Evolutionary conservation across 73 alveolate species (phyloP).

Genomic region (Tetrahymena elliotti): DNA sequence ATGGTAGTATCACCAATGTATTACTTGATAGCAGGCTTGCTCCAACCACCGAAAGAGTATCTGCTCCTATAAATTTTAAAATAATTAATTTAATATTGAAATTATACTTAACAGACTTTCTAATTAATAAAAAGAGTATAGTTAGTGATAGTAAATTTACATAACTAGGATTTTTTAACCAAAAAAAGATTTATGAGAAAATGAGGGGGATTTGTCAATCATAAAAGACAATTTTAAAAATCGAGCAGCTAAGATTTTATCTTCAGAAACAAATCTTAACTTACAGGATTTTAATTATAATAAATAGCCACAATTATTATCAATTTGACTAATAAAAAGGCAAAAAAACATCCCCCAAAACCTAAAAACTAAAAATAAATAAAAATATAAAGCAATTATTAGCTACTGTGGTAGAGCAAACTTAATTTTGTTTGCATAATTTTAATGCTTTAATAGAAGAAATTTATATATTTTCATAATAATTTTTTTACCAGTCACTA

Average conservation of each 20-base stretch:
- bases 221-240: background rate
- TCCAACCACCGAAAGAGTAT: constrained; percentile 70
- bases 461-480: no score
- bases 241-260: background rate
- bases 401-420: no score
- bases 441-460: no score
- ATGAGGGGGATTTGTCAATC: no score
- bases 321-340: background rate
- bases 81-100: background rate
- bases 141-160: no score
- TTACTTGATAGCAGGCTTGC: constrained; percentile 60
- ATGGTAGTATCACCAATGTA: constrained; percentile 61
- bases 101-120: no score
- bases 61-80: background rate
- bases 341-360: background rate
- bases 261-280: background rate
- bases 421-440: background rate
- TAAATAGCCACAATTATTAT: background rate
- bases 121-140: no score
- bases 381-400: no score
- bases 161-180: no score
- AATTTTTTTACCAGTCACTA: constrained; percentile 36
- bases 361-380: no score
- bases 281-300: background rate
- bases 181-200: no score